These are phyloP conservation scores for Parathielavia appendiculata DNA, from an alignment of 495 filamentous ascomycete genomes.

Conservation along the genomic window DNA sequence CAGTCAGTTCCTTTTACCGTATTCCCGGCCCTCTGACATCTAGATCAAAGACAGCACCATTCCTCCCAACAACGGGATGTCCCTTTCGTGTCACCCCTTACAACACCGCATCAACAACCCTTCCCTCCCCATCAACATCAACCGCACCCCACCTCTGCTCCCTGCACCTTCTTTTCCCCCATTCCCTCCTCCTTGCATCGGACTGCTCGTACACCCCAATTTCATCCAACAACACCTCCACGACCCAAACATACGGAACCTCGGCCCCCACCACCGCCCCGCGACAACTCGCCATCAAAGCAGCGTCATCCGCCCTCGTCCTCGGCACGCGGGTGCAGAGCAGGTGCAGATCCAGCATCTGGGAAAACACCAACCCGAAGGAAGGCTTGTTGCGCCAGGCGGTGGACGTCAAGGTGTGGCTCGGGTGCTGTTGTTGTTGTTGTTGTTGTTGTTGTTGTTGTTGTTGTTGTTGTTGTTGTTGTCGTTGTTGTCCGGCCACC, in stretches of 20 bases:
- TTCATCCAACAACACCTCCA: constrained; percentile 45
- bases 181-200: constrained; percentile 1
- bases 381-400: constrained; percentile 34
- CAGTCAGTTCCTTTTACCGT: background rate
- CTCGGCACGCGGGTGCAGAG: constrained; percentile 38
- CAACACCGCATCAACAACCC: constrained; percentile 28
- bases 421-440: background rate
- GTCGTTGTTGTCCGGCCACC: background rate
- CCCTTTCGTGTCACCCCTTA: background rate
- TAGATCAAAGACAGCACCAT: background rate
- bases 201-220: constrained; percentile 28
- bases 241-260: constrained; percentile 31
- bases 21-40: background rate
- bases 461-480: no score
- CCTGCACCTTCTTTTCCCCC: constrained; percentile 24
- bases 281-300: background rate
- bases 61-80: no score
- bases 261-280: background rate
- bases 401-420: background rate
- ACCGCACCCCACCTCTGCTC: constrained; percentile 45
- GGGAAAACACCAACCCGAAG: constrained; percentile 41
- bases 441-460: background rate
- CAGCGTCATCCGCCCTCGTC: constrained; percentile 22
- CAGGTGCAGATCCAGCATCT: constrained; percentile 42
- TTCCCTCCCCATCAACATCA: constrained; percentile 30